A percentile compares a stretch with the other conserved stretches of the same genome.
These are phyloP conservation scores for Colletotrichum melonis DNA, from an alignment of 2,329 filamentous ascomycete genomes.

Conservation along the genomic window DNA sequence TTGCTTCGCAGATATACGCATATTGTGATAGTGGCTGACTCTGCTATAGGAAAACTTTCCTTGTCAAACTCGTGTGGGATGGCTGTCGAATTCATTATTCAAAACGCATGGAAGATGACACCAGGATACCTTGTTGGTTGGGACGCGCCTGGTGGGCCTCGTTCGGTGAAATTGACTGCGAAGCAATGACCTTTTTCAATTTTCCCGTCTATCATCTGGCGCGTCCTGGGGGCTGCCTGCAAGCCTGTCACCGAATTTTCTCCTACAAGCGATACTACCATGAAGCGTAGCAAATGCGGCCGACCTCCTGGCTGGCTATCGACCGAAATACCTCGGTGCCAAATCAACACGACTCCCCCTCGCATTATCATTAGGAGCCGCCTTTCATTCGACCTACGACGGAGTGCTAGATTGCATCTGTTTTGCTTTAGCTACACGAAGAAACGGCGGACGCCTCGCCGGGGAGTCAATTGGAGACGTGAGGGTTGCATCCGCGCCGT, in stretches of 20 bases:
- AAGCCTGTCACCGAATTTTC: neutral
- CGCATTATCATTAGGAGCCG: neutral
- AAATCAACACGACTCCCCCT: neutral
- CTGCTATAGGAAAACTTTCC: neutral
- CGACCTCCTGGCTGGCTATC: too few relatives aligned
- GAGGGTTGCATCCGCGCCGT: neutral
- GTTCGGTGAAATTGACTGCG: neutral
- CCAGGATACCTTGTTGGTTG: neutral
- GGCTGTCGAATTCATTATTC: neutral
- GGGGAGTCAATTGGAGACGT: neutral
- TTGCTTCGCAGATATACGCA: neutral
- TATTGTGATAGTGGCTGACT: too few relatives aligned
- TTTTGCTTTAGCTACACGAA: neutral
- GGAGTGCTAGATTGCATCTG: neutral
- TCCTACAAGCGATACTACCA: neutral
- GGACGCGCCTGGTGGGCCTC: neutral
- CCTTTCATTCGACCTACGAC: neutral
- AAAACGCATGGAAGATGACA: neutral
- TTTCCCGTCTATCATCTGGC: neutral
- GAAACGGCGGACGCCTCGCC: neutral
- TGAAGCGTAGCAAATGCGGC: neutral
- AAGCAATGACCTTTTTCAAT: neutral
- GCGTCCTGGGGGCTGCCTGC: neutral
- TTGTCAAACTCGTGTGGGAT: neutral
- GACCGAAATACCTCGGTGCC: neutral